Evolutionary conservation across 176 grass and related monocot species (phyloP).

Genomic region (Paspalum vaginatum): DNA sequence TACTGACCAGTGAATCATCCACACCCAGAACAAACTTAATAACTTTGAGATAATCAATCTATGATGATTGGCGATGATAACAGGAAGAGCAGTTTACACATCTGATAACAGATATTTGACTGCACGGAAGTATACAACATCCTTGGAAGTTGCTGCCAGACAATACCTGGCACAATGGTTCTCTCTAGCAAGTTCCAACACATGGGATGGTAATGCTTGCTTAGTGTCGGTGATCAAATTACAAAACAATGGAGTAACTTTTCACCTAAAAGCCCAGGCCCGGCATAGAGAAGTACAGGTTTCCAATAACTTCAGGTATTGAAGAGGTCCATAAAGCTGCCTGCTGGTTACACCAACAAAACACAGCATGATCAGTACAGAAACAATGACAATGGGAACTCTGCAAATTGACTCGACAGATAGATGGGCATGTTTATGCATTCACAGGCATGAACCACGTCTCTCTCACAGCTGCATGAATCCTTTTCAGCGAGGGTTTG

Average conservation of each 20-base stretch:
- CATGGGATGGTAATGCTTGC: neutral
- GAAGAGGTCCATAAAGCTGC: slow-evolving; percentile 10
- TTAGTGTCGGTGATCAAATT: neutral
- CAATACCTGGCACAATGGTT: neutral
- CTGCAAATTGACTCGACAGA: neutral
- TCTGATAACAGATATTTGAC: slow-evolving; percentile 27
- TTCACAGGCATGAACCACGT: too few species aligned
- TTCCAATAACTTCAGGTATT: slow-evolving; percentile 11
- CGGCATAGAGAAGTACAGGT: neutral
- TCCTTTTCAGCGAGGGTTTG: neutral
- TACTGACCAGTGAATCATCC: neutral
- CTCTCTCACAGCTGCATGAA: neutral
- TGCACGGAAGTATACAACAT: neutral
- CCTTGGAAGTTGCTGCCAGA: neutral
- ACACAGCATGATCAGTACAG: neutral
- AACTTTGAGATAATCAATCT: neutral
- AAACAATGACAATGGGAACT: neutral
- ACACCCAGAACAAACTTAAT: neutral
- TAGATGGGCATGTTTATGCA: neutral
- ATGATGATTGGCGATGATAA: neutral
- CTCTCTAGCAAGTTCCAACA: slow-evolving; percentile 15
- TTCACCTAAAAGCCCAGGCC: neutral
- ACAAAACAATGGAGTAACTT: neutral
- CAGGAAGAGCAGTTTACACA: slow-evolving; percentile 20
- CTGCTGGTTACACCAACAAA: slow-evolving; percentile 27